Evolutionary conservation across 148 eudicot species (phyloP).

Genomic region (Rhododendron griersonianum): DNA sequence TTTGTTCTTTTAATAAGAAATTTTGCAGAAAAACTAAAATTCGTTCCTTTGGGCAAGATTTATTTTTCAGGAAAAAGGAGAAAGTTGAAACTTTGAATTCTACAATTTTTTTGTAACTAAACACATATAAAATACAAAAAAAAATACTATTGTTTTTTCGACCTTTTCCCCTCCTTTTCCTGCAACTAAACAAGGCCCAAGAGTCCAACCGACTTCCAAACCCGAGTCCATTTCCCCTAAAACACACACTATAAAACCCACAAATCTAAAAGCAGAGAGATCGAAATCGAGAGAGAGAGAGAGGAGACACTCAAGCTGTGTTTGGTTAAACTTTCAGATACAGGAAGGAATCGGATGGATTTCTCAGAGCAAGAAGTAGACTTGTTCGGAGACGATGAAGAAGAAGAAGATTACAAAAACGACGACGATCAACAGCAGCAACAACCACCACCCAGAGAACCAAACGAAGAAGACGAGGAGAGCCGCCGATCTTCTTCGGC

Average conservation of each 20-base stretch:
- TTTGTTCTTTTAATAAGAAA: no score
- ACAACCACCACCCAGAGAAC: not conserved
- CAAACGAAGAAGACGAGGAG: constrained; percentile 13
- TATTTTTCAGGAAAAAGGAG: no score
- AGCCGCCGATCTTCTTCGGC: constrained; percentile 54
- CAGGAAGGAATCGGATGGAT: constrained; percentile 41
- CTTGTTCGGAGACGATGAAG: constrained; percentile 60
- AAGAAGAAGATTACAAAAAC: constrained; percentile 8
- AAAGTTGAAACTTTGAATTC: no score
- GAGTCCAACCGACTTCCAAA: not conserved
- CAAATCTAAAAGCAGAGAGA: not conserved
- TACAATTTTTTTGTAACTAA: no score
- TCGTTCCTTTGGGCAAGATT: no score
- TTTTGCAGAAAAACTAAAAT: no score
- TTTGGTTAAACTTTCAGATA: not conserved
- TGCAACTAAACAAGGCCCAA: not conserved
- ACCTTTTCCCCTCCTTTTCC: no score
- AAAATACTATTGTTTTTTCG: no score
- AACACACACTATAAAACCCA: not conserved
- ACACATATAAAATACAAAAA: no score
- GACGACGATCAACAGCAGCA: constrained; percentile 28
- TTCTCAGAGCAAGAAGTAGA: constrained; percentile 57
- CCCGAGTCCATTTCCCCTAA: not conserved
- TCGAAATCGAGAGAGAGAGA: not conserved
- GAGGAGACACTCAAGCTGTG: not conserved